Evolutionary conservation across 2,329 filamentous ascomycete genomes (phyloP).

Genomic region (Zymoseptoria brevis): DNA sequence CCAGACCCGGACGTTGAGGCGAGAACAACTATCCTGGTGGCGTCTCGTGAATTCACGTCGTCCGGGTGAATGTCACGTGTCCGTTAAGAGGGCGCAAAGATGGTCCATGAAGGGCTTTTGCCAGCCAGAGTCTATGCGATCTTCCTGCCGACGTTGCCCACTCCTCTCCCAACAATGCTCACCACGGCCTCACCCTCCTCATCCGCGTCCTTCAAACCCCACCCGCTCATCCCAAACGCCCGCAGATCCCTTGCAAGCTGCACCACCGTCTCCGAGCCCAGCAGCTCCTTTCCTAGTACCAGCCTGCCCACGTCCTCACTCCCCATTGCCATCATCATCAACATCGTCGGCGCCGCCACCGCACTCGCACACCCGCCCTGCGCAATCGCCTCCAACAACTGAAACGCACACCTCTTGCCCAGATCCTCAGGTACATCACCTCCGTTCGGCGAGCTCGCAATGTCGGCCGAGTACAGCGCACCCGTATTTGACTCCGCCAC

Average conservation of each 20-base stretch:
- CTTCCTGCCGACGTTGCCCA: constrained; percentile 92
- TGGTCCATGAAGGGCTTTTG: not conserved
- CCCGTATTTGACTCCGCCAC: constrained; percentile 89
- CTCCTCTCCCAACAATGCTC: constrained; percentile 84
- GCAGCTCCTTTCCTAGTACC: constrained; percentile 68
- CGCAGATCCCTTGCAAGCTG: constrained; percentile 75
- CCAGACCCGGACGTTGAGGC: not conserved
- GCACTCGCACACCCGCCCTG: constrained; percentile 74
- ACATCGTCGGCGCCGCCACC: constrained; percentile 62
- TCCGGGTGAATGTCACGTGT: not conserved
- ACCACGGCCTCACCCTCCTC: constrained; percentile 65
- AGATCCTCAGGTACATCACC: constrained; percentile 84
- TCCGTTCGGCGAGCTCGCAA: constrained; percentile 63
- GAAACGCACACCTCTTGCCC: constrained; percentile 78
- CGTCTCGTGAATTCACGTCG: not conserved
- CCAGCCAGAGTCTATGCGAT: constrained; percentile 44
- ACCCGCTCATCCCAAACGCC: constrained; percentile 82
- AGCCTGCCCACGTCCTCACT: constrained; percentile 89
- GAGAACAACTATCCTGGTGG: not conserved
- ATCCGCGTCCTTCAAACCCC: constrained; percentile 71
- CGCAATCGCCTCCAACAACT: constrained; percentile 74
- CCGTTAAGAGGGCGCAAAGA: not conserved
- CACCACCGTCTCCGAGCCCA: constrained; percentile 74
- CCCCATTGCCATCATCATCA: constrained; percentile 96
- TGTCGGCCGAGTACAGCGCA: constrained; percentile 80